Percentiles rank a stretch among this genome's conserved stretches.
Conservation (phyloP, 1,139 yeast genomes). For the Geotrichum bryndzae region DNA sequence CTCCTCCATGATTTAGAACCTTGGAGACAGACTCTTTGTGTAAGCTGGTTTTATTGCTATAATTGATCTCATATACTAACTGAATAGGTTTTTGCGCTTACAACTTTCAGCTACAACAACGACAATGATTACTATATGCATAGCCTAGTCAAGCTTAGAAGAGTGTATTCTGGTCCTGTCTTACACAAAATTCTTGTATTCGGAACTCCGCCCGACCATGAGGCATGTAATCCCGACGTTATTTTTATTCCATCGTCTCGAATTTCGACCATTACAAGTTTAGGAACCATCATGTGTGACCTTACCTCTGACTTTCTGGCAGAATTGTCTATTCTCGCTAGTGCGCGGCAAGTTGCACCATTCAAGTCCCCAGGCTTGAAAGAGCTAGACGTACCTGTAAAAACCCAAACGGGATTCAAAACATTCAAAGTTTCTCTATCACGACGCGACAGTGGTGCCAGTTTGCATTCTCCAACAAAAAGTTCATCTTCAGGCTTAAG, state of each 20-base stretch:
- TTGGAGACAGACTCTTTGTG: slow-evolving; percentile 49
- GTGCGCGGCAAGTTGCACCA: slow-evolving; percentile 33
- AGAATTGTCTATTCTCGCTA: slow-evolving; percentile 61
- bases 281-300: slow-evolving; percentile 72
- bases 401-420: background rate
- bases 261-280: slow-evolving; percentile 36
- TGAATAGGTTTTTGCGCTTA: slow-evolving; percentile 51
- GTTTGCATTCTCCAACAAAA: slow-evolving; percentile 10
- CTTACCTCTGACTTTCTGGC: slow-evolving; percentile 57
- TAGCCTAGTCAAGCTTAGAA: slow-evolving; percentile 37
- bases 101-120: slow-evolving; percentile 38
- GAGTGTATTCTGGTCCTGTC: slow-evolving; percentile 52
- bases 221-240: slow-evolving; percentile 29
- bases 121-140: slow-evolving; percentile 32
- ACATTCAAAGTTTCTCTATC: slow-evolving; percentile 4
- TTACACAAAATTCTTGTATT: slow-evolving; percentile 59
- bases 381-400: slow-evolving; percentile 26
- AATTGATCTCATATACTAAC: slow-evolving; percentile 1
- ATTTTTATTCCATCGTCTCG: slow-evolving; percentile 31
- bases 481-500: slow-evolving; percentile 4
- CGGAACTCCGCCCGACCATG: slow-evolving; percentile 42
- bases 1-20: slow-evolving; percentile 87
- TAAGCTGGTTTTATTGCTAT: slow-evolving; percentile 1
- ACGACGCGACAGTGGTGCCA: slow-evolving; percentile 4
- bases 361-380: slow-evolving; percentile 34